Conservation (phyloP, 2,329 filamentous ascomycete genomes). For the Didymella arachidicola region DNA sequence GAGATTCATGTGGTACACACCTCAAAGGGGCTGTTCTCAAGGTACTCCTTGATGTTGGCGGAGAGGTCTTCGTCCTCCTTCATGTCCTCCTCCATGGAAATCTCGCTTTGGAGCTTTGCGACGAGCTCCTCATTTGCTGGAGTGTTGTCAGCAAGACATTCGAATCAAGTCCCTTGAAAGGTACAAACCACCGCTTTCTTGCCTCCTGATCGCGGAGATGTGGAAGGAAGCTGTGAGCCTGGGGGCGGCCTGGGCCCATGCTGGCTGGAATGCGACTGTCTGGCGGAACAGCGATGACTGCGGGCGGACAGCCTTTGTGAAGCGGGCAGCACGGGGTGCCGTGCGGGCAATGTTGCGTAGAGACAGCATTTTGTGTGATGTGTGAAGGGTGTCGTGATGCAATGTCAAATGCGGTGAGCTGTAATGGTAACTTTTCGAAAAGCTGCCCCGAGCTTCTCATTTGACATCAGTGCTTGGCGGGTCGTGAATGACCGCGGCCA, state of each 20-base stretch:
- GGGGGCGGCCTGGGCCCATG: slow-evolving; percentile 43
- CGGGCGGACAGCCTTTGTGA: slow-evolving; percentile 50
- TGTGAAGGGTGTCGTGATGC: slow-evolving; percentile 16
- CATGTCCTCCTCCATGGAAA: slow-evolving; percentile 76
- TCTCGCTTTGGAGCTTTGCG: slow-evolving; percentile 74
- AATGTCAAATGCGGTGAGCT: slow-evolving; percentile 8
- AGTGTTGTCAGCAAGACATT: slow-evolving; percentile 22
- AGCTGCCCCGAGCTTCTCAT: slow-evolving; percentile 22
- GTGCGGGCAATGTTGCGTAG: slow-evolving; percentile 56
- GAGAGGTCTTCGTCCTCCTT: slow-evolving; percentile 75
- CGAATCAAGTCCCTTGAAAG: background rate
- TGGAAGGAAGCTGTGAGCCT: slow-evolving; percentile 54
- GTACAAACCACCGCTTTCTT: slow-evolving; percentile 41
- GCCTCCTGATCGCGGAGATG: slow-evolving; percentile 50
- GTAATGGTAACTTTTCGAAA: slow-evolving; percentile 35
- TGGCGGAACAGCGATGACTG: slow-evolving; percentile 48
- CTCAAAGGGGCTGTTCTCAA: slow-evolving; percentile 85
- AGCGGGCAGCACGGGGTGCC: slow-evolving; percentile 54
- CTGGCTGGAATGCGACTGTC: slow-evolving; percentile 43
- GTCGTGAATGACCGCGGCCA: slow-evolving; percentile 17
- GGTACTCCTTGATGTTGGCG: slow-evolving; percentile 82
- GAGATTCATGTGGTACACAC: slow-evolving; percentile 51
- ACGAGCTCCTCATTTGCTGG: slow-evolving; percentile 76
- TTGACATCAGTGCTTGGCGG: slow-evolving; percentile 28
- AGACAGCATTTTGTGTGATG: slow-evolving; percentile 52